Conservation (phyloP, 331 rosid genomes). For the Stylosanthes scabra region DNA sequence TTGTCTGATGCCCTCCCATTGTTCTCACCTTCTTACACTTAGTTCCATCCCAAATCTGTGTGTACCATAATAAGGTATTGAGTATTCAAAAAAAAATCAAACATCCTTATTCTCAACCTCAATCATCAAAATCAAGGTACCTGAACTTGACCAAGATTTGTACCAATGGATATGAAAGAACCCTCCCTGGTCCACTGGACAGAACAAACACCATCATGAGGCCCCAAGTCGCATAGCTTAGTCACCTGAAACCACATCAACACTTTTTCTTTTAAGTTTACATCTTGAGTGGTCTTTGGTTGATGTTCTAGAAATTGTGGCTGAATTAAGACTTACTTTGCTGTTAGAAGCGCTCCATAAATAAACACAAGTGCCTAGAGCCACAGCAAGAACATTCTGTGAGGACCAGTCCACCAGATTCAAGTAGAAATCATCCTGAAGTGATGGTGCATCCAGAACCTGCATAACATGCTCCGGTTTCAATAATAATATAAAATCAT, state of each 20-base stretch:
- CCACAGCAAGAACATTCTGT: slow-evolving; percentile 97
- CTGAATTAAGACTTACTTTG: slow-evolving; percentile 54
- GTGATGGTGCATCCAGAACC: slow-evolving; percentile 98
- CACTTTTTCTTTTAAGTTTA: neutral
- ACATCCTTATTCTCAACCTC: too few species aligned
- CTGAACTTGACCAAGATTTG: slow-evolving; percentile 96
- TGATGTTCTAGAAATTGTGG: neutral
- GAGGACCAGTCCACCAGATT: slow-evolving; percentile 99
- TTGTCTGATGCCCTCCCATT: slow-evolving; percentile 98
- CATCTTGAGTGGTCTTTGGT: neutral
- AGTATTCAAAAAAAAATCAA: too few species aligned
- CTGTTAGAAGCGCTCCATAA: slow-evolving; percentile 98
- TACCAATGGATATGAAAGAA: slow-evolving; percentile 90
- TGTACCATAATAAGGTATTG: slow-evolving; percentile 16
- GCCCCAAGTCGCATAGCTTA: slow-evolving; percentile 94
- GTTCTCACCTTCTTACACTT: slow-evolving; percentile 91
- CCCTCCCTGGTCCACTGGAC: slow-evolving; percentile 99
- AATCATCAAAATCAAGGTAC: slow-evolving; percentile 40
- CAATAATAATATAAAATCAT: neutral
- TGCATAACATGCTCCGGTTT: slow-evolving; percentile 40
- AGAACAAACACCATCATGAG: slow-evolving; percentile 94
- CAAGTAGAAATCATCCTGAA: slow-evolving; percentile 97
- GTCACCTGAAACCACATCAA: slow-evolving; percentile 74
- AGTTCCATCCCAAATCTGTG: slow-evolving; percentile 97
- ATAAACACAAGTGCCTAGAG: slow-evolving; percentile 92